phyloP scores from a whole-genome alignment of 192 early-diverging fungal species.

The Phlyctochytrium bullatum region DNA sequence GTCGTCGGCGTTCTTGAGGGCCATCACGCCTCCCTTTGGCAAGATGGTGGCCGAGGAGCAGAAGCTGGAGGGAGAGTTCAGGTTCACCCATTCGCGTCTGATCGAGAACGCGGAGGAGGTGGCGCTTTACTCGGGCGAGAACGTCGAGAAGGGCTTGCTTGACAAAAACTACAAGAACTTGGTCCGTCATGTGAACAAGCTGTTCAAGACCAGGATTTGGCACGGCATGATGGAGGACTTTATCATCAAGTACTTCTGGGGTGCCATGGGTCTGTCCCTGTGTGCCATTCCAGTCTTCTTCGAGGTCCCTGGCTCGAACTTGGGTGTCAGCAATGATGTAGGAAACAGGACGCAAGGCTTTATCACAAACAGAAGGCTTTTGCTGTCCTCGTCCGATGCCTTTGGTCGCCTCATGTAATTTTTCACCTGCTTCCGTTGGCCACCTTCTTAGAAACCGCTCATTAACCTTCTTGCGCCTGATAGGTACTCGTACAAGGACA shows the following conservation, averaged over 20 bases:
- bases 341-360: conserved; percentile 76
- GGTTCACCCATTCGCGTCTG: conserved; percentile 88
- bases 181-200: conserved; percentile 81
- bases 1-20: conserved; percentile 74
- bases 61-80: conserved; percentile 87
- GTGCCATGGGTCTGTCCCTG: conserved; percentile 81
- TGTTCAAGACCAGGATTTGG: conserved; percentile 81
- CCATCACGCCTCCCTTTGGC: conserved; percentile 92
- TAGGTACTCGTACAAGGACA: conserved; percentile 87
- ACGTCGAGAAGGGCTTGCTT: conserved; percentile 79
- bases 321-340: conserved; percentile 28
- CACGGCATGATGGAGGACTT: conserved; percentile 97
- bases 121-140: conserved; percentile 84
- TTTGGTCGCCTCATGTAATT: conserved; percentile 86
- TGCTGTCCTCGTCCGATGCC: conserved; percentile 88
- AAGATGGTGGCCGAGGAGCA: conserved; percentile 93
- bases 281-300: conserved; percentile 88
- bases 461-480: background rate
- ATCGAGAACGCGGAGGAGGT: conserved; percentile 97
- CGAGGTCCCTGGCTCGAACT: conserved; percentile 17
- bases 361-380: conserved; percentile 87
- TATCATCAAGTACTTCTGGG: conserved; percentile 98
- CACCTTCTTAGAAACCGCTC: no score
- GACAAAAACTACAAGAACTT: conserved; percentile 75
- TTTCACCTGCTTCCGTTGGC: background rate